Base-by-base conservation (phyloP, 2,329 filamentous ascomycete species). In the Epicoccum sorghinum region DNA sequence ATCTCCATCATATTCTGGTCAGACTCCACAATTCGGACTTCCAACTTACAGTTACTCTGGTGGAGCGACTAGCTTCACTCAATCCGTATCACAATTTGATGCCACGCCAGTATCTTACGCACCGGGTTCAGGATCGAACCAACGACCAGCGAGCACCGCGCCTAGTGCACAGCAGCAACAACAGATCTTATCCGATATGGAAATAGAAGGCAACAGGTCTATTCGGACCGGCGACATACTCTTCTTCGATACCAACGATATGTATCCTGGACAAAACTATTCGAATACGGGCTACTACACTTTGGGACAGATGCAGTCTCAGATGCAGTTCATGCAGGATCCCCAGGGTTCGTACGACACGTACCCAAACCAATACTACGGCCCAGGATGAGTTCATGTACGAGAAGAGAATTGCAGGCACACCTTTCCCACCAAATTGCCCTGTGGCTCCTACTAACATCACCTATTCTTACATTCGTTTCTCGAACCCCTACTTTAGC, bases 121-220 rank as follows among this genome's bases (percentile, higher is more conserved):
- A 3, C 52, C 44, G 30, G 41, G 22, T 13, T 45, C 51, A 5
- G 45, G 40, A 14, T 40, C 52, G 8, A 30, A 22, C 14, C 39
- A 40, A 29, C 40, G 44, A 6, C 35, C 36, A 39, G 29, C 27
- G 27, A 45, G 14, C 39, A 32, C 40, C 33, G 22, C 40, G 2
- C 18, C 18, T 18, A 18, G 18, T 18, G 18, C 18, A 18, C 18
- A 18, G 18, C 18, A 18, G 18, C 41, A 54, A 7, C 35, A 39
- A 13, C 44, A 55, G 30, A 25, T 24, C 10, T n/a, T 55, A 18
- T 32, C 27, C 14, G 27, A 36, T 7, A 10, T 55, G 30, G 52
- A 55, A 18, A 24, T 9, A n/a, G 45, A 49, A 13, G 52, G 52
- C 12, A 52, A 46, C 7, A 18, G n/a, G 30, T 41, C 42, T 6